Conservation (phyloP, 805 yeast genomes). For the Helenozyma baotianmanensis region DNA sequence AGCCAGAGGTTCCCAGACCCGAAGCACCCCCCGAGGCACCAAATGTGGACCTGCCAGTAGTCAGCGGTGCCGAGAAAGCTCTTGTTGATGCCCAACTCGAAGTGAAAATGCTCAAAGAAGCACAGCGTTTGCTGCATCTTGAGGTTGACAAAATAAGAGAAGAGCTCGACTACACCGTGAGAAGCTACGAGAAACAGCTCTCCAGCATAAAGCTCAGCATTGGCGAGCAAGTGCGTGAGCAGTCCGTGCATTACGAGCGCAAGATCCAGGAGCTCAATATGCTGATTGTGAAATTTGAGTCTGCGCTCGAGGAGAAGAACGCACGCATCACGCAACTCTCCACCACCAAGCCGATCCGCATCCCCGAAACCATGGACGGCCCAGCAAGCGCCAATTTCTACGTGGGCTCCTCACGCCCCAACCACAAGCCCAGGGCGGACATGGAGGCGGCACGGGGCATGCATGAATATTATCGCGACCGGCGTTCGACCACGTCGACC, state of each 20-base stretch:
- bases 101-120: slow-evolving; percentile 16
- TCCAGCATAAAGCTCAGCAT: slow-evolving; percentile 22
- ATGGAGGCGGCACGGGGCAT: too few relatives aligned
- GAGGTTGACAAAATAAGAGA: slow-evolving; percentile 16
- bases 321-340: slow-evolving; percentile 30
- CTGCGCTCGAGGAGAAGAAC: slow-evolving; percentile 34
- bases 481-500: not conserved
- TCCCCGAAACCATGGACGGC: slow-evolving; percentile 1
- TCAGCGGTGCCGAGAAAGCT: slow-evolving; percentile 1
- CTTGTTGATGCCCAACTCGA: slow-evolving; percentile 2
- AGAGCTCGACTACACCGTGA: slow-evolving; percentile 13
- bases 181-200: slow-evolving; percentile 20
- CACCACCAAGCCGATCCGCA: slow-evolving; percentile 35
- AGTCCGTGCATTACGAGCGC: slow-evolving; percentile 27
- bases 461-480: too few relatives aligned
- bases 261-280: slow-evolving; percentile 31
- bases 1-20: slow-evolving; percentile 16
- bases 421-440: too few relatives aligned
- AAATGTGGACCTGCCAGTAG: not conserved
- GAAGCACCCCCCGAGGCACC: slow-evolving; percentile 1
- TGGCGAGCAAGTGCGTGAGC: slow-evolving; percentile 20
- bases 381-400: too few relatives aligned
- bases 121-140: slow-evolving; percentile 13
- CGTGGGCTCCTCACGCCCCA: too few relatives aligned
- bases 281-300: slow-evolving; percentile 29